Base-by-base conservation (phyloP, 129 eudicot genomes). In the Oenanthe sinensis region DNA sequence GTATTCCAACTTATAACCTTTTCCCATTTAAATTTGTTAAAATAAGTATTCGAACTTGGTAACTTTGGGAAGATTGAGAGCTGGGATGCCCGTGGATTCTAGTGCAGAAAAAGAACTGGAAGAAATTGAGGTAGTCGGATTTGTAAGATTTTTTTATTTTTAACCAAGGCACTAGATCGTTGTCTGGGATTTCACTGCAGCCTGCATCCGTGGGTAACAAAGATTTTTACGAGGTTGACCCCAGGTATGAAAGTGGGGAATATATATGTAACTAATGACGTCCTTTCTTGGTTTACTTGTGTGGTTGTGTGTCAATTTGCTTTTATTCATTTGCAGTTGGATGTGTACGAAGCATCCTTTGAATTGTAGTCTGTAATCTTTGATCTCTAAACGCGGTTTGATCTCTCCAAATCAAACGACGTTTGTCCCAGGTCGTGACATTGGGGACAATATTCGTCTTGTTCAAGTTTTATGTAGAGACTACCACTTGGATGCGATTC, bases 11-110 rank as follows among this genome's bases (percentile, higher is more conserved):
- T 33, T 1, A 20, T 33, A 33, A 33, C 36, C 36, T 33, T 33
- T 33, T 33, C 36, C 36, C 36, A 33, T 33, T 33, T 33, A 33
- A 33, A 33, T 33, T 33, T 33, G 36, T 33, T 33, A 33, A 33
- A 33, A 33, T 33, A 33, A 33, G 36, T 1, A 0, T 33, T 33
- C 36, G 36, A 33, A 33, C 36, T 33, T 1, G 36, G 36, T 33
- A 33, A 33, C 36, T 33, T 33, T 33, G 0, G 97, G 92, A 58
- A 88, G 84, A 82, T 84, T 95, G 84, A 92, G 90, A 87, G 99
- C 87, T 8, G 79, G 96, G 70, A 91, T 95, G 92, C 97, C 99
- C 1, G 91, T 95, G 48, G 99, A 95, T 68, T 83, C 86, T 40
- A 86, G 75, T 71, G 92, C 89, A 69, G 99, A 88, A 80, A 97